Evolutionary conservation across 2,329 filamentous ascomycete genomes (phyloP), one percentile per base, ranked within the genome.

Genomic region (Ilyonectria mors-panacis): DNA sequence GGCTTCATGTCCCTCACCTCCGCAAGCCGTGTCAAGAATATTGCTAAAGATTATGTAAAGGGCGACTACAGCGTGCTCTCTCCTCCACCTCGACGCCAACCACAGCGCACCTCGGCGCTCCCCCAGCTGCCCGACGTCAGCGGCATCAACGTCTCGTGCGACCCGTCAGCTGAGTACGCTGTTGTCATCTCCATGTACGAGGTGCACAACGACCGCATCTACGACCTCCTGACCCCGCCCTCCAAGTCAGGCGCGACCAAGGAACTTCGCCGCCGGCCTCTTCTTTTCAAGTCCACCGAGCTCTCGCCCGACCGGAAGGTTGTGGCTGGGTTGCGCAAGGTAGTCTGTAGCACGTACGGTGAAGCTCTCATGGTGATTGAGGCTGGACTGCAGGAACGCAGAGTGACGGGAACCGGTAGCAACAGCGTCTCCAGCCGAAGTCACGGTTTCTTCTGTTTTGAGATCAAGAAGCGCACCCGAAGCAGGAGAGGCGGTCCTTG

Each of bases 131-230:
- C 95, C 9, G 91, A 94, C 70, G 89, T 97, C 59, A 89, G 90
- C 79, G 86, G 91, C 58, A 84, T 97, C 48, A 83, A 87, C 5
- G 85, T 97, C 0, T 86, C 89, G 0, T 82, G 79, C 70, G 80
- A 82, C 47, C 85, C 90, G 54, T 87, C 88, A 21, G 89, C 92
- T 61, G 94, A 97, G 73, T 98, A 98, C 74, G 92, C 93, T 5
- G 90, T 99, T 60, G 85, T 99, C 12, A 87, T 99, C 23, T 97
- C 94, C 60, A 99, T 99, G 95, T 98, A 98, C 81, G 96, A 99
- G 80, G 95, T 99, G 1, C 98, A 99, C 84, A 99, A 99, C 77
- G 95, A 99, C 81, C 91, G 95, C 39, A 98, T 99, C 72, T 98
- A 97, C 79, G 96, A 99, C 76, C 89, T 99, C 0, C 85, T 99